Percentiles rank a stretch among this genome's conserved stretches.
phyloP scores from a whole-genome alignment of 2,329 filamentous ascomycete genomes.

The Emmonsiellopsis sp. region DNA sequence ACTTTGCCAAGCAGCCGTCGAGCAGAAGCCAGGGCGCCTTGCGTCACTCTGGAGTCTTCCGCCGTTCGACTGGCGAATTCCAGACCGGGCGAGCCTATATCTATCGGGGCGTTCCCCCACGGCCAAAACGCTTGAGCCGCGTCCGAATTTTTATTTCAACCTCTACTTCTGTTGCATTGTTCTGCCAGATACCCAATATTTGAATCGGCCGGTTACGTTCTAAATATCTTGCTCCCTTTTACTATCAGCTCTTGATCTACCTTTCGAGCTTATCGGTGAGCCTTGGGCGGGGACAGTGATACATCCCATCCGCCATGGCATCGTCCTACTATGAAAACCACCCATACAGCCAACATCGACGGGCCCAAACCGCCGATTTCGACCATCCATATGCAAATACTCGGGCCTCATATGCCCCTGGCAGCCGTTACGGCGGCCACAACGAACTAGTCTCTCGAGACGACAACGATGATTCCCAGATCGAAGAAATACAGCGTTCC shows the following conservation, averaged over 20 bases:
- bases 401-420: conserved; percentile 7
- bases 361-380: neutral
- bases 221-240: too few relatives aligned
- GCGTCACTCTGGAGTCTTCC: neutral
- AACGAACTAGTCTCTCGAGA: conserved; percentile 34
- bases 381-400: conserved; percentile 21
- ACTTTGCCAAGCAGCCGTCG: neutral
- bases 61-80: neutral
- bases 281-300: neutral
- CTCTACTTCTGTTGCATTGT: neutral
- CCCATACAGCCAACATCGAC: conserved; percentile 17
- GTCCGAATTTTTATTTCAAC: neutral
- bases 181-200: too few relatives aligned
- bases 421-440: conserved; percentile 8
- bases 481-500: conserved; percentile 77
- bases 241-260: neutral
- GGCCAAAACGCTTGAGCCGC: neutral
- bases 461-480: conserved; percentile 57
- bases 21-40: neutral
- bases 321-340: conserved; percentile 26
- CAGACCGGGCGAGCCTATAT: neutral
- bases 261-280: neutral
- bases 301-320: neutral
- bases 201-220: too few relatives aligned
- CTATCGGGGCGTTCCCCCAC: neutral